phyloP scores from a whole-genome alignment of 164 flowering plant species.

The Malania oleifera region DNA sequence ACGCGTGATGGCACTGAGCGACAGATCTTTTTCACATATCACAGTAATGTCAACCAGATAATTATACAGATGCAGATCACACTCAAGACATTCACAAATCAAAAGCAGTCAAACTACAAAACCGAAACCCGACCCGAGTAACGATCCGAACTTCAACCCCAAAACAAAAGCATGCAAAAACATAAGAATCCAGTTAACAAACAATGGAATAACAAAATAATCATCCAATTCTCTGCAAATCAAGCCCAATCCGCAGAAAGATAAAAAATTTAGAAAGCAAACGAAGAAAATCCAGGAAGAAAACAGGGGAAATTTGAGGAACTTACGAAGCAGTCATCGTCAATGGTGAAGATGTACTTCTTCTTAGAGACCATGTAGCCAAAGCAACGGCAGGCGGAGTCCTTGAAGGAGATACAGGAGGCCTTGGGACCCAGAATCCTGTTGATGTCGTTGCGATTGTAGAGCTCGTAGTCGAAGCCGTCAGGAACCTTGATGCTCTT shows the following conservation, averaged over 20 bases:
- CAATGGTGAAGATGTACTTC: conserved; percentile 86
- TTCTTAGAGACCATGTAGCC: conserved; percentile 87
- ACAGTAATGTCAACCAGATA: too few species aligned
- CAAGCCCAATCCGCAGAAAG: not conserved
- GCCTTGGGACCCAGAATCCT: conserved; percentile 72
- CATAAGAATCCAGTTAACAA: not conserved
- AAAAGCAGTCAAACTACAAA: not conserved
- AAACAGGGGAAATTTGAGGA: not conserved
- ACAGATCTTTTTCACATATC: too few species aligned
- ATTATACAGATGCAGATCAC: too few species aligned
- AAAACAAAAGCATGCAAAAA: not conserved
- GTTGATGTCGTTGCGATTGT: conserved; percentile 74
- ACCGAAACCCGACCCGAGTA: not conserved
- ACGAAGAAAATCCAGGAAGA: not conserved
- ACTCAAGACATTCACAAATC: too few species aligned
- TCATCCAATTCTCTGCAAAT: too few species aligned
- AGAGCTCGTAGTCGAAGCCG: conserved; percentile 81
- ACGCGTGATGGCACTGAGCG: too few species aligned
- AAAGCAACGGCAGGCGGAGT: conserved; percentile 87
- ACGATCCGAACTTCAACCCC: not conserved
- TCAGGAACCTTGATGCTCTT: conserved; percentile 68
- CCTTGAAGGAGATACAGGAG: conserved; percentile 82
- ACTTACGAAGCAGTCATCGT: conserved; percentile 88
- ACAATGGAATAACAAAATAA: not conserved
- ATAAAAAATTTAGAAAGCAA: not conserved